A percentile compares a stretch with the other conserved stretches of the same genome.
Conservation (phyloP, 1,139 yeast genomes). For the Diutina mesorugosa region DNA sequence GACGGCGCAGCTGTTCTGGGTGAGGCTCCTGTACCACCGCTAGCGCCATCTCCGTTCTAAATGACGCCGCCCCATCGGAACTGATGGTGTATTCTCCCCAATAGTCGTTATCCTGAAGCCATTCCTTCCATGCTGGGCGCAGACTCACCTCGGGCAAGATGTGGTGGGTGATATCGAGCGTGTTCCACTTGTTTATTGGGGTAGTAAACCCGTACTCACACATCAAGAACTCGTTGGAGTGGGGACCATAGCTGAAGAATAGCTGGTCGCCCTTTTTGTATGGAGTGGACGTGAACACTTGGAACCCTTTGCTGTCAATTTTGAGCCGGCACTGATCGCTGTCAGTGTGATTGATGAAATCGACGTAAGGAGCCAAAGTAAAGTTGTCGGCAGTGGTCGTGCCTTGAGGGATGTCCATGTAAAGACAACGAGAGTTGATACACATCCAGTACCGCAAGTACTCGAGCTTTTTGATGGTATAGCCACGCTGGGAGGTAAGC, state of each 20-base stretch:
- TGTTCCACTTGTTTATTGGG: constrained; percentile 50
- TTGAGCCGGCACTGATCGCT: constrained; percentile 40
- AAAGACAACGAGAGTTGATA: constrained; percentile 84
- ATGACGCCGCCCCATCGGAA: constrained; percentile 36
- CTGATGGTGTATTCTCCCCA: constrained; percentile 64
- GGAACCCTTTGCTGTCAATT: constrained; percentile 37
- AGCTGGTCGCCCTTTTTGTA: constrained; percentile 44
- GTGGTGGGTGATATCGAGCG: constrained; percentile 44
- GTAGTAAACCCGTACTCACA: constrained; percentile 81
- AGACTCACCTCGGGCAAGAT: constrained; percentile 29
- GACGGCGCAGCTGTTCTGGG: constrained; percentile 19
- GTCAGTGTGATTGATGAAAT: constrained; percentile 68
- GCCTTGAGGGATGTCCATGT: constrained; percentile 52
- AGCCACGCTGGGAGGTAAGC: constrained; percentile 9
- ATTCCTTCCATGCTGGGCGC: constrained; percentile 12
- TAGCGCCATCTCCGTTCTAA: constrained; percentile 63
- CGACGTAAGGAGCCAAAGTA: constrained; percentile 87
- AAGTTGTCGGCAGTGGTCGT: constrained; percentile 46
- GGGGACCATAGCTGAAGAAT: constrained; percentile 75
- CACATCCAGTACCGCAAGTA: constrained; percentile 73
- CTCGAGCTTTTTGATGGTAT: constrained; percentile 7
- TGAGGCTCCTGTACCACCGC: constrained; percentile 41
- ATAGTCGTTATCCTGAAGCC: constrained; percentile 41
- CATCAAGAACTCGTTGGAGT: constrained; percentile 65
- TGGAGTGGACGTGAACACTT: constrained; percentile 25